Evolutionary conservation across 2,329 filamentous ascomycete species (phyloP).

Genomic region (Paracoccidioides lutzii): DNA sequence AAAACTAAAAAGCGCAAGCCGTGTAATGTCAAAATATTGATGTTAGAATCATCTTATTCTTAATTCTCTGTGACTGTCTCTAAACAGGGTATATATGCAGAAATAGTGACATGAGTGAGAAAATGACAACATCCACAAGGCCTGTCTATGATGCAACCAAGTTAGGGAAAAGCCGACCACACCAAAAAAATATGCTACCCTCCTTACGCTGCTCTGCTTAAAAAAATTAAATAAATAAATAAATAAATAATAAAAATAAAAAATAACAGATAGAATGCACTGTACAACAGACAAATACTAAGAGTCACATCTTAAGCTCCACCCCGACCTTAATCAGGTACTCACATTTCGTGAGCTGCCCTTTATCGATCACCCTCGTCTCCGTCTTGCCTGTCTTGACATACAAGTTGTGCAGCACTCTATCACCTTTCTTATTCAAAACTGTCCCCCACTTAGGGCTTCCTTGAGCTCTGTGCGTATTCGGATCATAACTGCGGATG

Average conservation of each 20-base stretch:
- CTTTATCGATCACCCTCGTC: slow-evolving; percentile 35
- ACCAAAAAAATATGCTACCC: too few species aligned
- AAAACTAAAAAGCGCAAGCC: not conserved
- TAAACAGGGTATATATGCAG: not conserved
- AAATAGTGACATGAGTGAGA: too few species aligned
- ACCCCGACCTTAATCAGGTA: slow-evolving; percentile 40
- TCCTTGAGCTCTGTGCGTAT: slow-evolving; percentile 36
- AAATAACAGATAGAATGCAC: not conserved
- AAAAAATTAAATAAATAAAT: not conserved
- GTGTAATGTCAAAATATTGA: not conserved
- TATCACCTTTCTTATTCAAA: slow-evolving; percentile 23
- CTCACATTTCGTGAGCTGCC: slow-evolving; percentile 33
- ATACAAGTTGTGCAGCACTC: slow-evolving; percentile 26
- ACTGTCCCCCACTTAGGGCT: slow-evolving; percentile 40
- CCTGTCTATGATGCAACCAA: too few species aligned
- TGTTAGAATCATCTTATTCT: not conserved
- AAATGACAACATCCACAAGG: too few species aligned
- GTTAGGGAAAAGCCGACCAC: too few species aligned
- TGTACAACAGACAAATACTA: not conserved
- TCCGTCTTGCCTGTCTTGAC: slow-evolving; percentile 33
- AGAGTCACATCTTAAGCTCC: slow-evolving; percentile 33
- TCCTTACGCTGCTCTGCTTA: too few species aligned
- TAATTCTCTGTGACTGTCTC: not conserved
- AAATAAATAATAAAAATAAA: not conserved
- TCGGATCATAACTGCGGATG: slow-evolving; percentile 53